phyloP scores from a whole-genome alignment of 345 rosid species.

The Ailanthus altissimus region DNA sequence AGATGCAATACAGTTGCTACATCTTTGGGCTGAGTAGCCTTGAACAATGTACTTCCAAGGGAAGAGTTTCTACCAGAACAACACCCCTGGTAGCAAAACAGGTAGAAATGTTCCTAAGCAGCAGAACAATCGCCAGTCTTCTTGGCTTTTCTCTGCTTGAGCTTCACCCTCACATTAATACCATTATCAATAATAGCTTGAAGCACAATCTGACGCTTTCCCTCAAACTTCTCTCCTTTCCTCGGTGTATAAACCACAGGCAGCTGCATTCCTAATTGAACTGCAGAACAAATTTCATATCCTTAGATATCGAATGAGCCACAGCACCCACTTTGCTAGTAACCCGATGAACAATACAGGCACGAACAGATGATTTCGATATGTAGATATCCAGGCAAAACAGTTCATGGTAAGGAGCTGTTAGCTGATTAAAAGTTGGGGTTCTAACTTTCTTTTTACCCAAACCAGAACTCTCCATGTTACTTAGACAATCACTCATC shows the following conservation, averaged over 20 bases:
- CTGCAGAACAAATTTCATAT: constrained; percentile 77
- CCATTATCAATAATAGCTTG: constrained; percentile 70
- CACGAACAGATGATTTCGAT: constrained; percentile 81
- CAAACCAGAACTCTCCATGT: constrained; percentile 10
- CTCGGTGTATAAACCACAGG: constrained; percentile 83
- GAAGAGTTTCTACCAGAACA: background rate
- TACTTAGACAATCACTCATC: constrained; percentile 23
- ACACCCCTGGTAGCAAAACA: background rate
- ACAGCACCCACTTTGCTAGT: constrained; percentile 86
- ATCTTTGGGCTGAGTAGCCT: background rate
- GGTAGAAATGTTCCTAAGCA: constrained; percentile 1
- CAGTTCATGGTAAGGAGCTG: constrained; percentile 82
- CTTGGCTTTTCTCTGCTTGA: constrained; percentile 62
- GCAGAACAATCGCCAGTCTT: constrained; percentile 25
- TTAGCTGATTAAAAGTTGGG: constrained; percentile 82
- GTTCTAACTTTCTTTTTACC: constrained; percentile 54
- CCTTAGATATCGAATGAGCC: constrained; percentile 87
- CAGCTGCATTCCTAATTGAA: constrained; percentile 67
- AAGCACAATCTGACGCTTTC: constrained; percentile 81
- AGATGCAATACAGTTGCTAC: background rate
- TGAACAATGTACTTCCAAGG: background rate
- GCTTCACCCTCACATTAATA: constrained; percentile 75
- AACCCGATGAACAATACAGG: constrained; percentile 77
- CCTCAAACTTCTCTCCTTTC: constrained; percentile 73
- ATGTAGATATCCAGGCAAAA: constrained; percentile 81